Base-by-base conservation (phyloP, 148 eudicot species). In the Rheum nobile region DNA sequence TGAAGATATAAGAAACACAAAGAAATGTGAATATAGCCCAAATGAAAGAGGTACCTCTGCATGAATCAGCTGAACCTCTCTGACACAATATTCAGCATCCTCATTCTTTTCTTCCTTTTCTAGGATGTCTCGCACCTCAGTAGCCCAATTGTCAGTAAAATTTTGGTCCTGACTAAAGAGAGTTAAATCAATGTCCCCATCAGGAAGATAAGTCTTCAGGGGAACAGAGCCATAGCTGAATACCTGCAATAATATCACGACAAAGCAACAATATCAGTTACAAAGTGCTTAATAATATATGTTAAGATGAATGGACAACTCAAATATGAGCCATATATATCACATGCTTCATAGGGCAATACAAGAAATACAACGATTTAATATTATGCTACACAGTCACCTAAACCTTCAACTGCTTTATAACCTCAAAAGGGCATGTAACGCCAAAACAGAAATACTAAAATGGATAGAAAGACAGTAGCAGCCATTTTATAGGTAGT, bases 11-110 rank as follows among this genome's bases (percentile, higher is more conserved):
- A 72, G 75, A 47, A 37, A 59, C 2, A 13, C 35, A 32, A 32
- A 34, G 43, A 5, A 8, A 50, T 19, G 63, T 4, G 8, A 47
- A 59, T 57, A 47, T 35, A 4, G 17, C 54, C 17, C 39, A 4
- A 24, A 24, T 32, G 41, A 57, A 13, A 39, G 13, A 34, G 34
- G 39, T 85, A 93, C 98, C 77, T 93, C 98, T 55, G 98, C 98
- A 82, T 93, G 95, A 82, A 93, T 93, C 81, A 89, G 90, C 77
- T 93, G 92, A 79, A 93, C 95, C 81, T 91, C 98, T 83, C 88
- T 89, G 48, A 93, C 95, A 61, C 71, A 86, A 78, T 89, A 93
- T 79, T 91, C 91, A 48, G 98, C 97, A 83, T 84, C 81, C 77
- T 85, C 91, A 77, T 89, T 89, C 75, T 88, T 86, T 76, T 88